Evolutionary conservation across 2,329 filamentous ascomycete genomes (phyloP).

Genomic region (Verruconis gallopava): DNA sequence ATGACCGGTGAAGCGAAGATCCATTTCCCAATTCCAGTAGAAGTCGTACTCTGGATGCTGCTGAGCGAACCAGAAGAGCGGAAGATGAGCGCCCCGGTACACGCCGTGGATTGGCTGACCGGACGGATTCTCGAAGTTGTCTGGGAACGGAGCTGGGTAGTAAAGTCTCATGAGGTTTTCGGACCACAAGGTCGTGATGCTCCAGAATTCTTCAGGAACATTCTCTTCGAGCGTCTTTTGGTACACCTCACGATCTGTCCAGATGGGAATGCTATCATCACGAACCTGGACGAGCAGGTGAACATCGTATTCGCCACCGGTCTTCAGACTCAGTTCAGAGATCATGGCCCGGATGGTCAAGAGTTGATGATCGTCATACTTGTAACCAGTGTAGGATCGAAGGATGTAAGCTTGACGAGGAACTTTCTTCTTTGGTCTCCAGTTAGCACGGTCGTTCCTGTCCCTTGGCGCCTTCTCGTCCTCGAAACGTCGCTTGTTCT

Average conservation of each 20-base stretch:
- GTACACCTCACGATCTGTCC: conserved; percentile 60
- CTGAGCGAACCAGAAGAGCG: conserved; percentile 39
- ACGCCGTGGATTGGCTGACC: conserved; percentile 67
- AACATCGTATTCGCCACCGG: conserved; percentile 76
- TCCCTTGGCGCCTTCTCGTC: conserved; percentile 15
- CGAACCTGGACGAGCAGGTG: conserved; percentile 78
- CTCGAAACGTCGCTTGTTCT: conserved; percentile 36
- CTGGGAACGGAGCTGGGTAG: conserved; percentile 77
- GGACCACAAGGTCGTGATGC: conserved; percentile 84
- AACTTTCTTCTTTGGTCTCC: conserved; percentile 26
- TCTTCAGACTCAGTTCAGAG: conserved; percentile 65
- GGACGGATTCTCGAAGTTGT: conserved; percentile 52
- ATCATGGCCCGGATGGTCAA: conserved; percentile 75
- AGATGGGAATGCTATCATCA: conserved; percentile 61
- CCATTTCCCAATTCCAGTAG: conserved; percentile 84
- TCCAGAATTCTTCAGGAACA: conserved; percentile 73
- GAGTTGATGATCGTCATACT: conserved; percentile 67
- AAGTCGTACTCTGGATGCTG: conserved; percentile 39
- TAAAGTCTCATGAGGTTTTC: conserved; percentile 84
- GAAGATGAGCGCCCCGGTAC: conserved; percentile 52
- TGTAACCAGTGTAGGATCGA: conserved; percentile 70
- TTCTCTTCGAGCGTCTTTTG: conserved; percentile 52
- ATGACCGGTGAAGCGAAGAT: conserved; percentile 66
- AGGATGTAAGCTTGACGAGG: conserved; percentile 70
- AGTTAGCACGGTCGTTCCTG: conserved; percentile 16